phyloP scores from a whole-genome alignment of 208 protist species.

The Leishmania amazonensis region DNA sequence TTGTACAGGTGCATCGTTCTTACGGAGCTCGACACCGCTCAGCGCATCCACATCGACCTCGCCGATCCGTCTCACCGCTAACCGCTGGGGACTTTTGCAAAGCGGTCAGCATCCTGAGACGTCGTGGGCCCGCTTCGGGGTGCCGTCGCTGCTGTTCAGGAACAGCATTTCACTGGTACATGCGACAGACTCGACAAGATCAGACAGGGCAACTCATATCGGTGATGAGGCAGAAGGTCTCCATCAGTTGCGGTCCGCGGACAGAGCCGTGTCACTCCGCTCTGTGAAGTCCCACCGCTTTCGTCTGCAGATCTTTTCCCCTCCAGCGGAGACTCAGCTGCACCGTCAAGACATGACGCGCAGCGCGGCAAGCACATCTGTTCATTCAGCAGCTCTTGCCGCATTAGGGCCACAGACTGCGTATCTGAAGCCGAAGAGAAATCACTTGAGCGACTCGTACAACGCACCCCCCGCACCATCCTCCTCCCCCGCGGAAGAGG shows the following conservation, averaged over 20 bases:
- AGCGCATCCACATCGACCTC: background rate
- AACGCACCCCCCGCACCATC: background rate
- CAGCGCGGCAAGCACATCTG: background rate
- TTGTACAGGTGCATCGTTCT: background rate
- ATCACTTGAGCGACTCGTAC: background rate
- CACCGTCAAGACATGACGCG: background rate
- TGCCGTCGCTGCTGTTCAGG: background rate
- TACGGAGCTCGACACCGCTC: background rate
- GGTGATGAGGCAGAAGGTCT: background rate
- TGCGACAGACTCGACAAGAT: background rate
- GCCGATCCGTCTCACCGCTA: background rate
- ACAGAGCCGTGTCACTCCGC: background rate
- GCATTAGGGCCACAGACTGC: background rate
- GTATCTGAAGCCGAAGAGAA: background rate
- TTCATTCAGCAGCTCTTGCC: background rate
- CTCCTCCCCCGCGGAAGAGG: background rate
- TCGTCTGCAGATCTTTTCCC: conserved; percentile 22
- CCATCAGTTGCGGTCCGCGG: too few species aligned
- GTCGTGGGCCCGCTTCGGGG: background rate
- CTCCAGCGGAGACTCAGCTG: background rate
- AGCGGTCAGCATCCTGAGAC: background rate
- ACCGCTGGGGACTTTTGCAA: background rate
- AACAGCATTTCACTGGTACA: too few species aligned
- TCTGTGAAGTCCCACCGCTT: conserved; percentile 22
- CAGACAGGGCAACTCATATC: background rate